A percentile compares a stretch with the other conserved stretches of the same genome.
phyloP scores from a whole-genome alignment of 805 yeast species.

The Yarrowia sp. region DNA sequence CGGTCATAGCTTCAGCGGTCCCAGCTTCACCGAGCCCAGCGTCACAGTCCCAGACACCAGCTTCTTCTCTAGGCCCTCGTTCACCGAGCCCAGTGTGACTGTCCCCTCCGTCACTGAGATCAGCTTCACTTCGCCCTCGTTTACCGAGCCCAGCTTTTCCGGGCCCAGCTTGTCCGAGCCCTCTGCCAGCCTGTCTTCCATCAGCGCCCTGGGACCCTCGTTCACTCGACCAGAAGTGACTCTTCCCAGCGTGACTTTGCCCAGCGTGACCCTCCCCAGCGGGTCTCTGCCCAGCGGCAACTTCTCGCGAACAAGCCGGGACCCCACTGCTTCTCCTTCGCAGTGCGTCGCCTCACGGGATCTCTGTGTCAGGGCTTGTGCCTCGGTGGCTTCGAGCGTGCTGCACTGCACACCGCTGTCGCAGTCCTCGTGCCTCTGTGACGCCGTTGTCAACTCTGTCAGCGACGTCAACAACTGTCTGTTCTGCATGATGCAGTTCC shows the following conservation, averaged over 20 bases:
- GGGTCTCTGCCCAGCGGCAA: too few relatives aligned
- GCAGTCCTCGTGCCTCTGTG: neutral
- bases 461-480: neutral
- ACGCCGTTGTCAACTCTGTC: neutral
- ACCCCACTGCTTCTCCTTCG: neutral
- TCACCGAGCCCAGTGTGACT: neutral
- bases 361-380: neutral
- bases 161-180: neutral
- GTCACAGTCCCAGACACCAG: too few relatives aligned
- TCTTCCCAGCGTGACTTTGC: too few relatives aligned
- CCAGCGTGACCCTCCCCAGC: too few relatives aligned
- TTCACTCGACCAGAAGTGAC: neutral
- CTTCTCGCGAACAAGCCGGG: neutral
- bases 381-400: neutral
- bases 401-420: neutral
- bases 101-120: neutral
- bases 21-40: too few relatives aligned
- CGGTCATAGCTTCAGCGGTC: too few relatives aligned
- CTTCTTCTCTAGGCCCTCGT: neutral
- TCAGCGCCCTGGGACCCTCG: too few relatives aligned
- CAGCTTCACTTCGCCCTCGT: too few relatives aligned
- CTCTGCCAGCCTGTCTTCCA: neutral
- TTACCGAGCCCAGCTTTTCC: neutral
- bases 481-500: neutral
- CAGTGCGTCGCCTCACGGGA: neutral